These are phyloP conservation scores for Boeremia lycopersici DNA, from an alignment of 2,329 filamentous ascomycete genomes.

Conservation along the genomic window DNA sequence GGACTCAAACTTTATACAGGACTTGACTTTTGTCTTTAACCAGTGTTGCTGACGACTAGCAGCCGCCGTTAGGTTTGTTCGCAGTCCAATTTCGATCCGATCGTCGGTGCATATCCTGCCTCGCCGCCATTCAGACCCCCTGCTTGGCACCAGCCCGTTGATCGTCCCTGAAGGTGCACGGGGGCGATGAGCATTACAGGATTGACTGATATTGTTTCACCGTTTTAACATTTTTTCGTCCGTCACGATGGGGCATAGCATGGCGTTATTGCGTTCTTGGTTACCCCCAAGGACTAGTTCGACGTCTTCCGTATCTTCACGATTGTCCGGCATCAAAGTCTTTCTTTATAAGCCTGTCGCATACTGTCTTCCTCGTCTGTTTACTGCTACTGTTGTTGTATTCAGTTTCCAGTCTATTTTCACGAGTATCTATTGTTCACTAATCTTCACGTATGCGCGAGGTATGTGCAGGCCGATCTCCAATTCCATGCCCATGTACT, in stretches of 20 bases:
- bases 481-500: conserved; percentile 1
- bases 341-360: not conserved
- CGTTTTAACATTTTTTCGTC: not conserved
- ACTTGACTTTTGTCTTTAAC: too few relatives aligned
- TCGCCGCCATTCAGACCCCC: not conserved
- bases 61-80: conserved; percentile 10
- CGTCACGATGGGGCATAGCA: not conserved
- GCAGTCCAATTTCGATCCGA: not conserved
- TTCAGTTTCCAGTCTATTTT: not conserved
- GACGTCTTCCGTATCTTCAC: not conserved
- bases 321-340: not conserved
- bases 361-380: not conserved
- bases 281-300: not conserved
- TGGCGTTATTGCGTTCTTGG: not conserved
- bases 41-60: not conserved
- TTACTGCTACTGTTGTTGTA: conserved; percentile 2
- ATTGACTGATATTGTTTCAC: not conserved
- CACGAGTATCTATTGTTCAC: not conserved
- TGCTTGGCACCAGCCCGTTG: not conserved
- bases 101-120: not conserved
- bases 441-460: not conserved
- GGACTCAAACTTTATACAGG: not conserved
- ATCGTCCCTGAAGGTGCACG: not conserved
- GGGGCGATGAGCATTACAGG: not conserved
- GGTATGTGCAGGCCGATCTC: not conserved